Base-by-base conservation (phyloP, 2,329 filamentous ascomycete species). In the Cladosporium halotolerans region DNA sequence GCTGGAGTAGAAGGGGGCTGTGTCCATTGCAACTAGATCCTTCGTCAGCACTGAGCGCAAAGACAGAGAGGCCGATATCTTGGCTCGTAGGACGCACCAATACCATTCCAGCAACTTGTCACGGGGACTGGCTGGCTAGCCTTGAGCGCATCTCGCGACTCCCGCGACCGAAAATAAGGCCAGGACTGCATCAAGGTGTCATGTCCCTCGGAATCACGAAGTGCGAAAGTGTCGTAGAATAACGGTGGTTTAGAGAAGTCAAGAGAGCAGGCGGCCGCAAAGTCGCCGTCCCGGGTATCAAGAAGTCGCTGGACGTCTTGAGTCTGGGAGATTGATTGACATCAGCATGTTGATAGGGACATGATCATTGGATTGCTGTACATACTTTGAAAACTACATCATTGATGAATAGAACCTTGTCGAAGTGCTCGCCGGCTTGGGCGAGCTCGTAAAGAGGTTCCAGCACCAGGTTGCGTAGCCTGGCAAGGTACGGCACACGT, bases 401-500 rank as follows among this genome's bases (percentile, higher is more conserved):
- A 58, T 85, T 84, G 38, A 85, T 65, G 61, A 83, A 85, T 18
- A 85, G 65, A 14, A 85, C 72, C 60, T 75, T 79, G 59, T 84
- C 81, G 62, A 83, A 84, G 13, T 43, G 70, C n/a, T 73, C 66
- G 3, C 81, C 82, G 49, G 76, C 66, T 16, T 70, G 68, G 9
- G 72, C 66, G 42, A 85, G 63, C 14, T 77, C 73, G 28, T 76
- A 64, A 57, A 89, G 63, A 8, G 84, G 82, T 55, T 78, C 67
- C 59, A 89, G 68, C n/a, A 79, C 80, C 58, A 72, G 67, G 66
- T 90, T 89, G 39, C 86, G 76, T 54, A 86, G 62, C 23, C 71
- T 75, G 1, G 86, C 78, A 16, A 89, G 71, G 64, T 84, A 88
- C 1, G 85, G 84, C 56, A 89, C 88, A 16, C 86, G 75, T 45